Evolutionary conservation across 306 rosid species (phyloP).

Genomic region (Vigna hirtella): DNA sequence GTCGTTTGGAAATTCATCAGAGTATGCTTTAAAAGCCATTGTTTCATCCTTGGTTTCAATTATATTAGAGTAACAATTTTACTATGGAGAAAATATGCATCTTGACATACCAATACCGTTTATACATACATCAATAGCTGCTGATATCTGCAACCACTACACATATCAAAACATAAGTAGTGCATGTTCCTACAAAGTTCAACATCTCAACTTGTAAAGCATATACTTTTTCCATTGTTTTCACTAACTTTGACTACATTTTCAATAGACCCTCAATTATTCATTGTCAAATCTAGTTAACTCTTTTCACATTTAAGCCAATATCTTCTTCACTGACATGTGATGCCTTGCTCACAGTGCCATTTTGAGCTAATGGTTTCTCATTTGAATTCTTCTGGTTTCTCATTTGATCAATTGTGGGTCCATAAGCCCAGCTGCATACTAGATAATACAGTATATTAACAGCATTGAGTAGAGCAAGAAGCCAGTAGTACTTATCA

Average conservation of each 20-base stretch:
- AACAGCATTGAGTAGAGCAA: conserved; percentile 47
- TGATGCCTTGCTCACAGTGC: conserved; percentile 9
- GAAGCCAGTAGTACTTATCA: conserved; percentile 66
- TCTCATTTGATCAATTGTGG: conserved; percentile 49
- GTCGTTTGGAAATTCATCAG: too few species aligned
- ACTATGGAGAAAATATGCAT: background rate
- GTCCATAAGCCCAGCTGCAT: conserved; percentile 74
- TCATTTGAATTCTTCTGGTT: conserved; percentile 17
- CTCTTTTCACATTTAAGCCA: conserved; percentile 33
- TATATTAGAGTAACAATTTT: background rate
- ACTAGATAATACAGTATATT: conserved; percentile 55
- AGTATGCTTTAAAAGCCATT: too few species aligned
- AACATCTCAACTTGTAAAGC: background rate
- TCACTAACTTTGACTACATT: conserved; percentile 20
- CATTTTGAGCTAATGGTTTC: conserved; percentile 28
- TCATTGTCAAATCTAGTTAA: conserved; percentile 19
- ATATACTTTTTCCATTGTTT: background rate
- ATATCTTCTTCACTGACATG: conserved; percentile 6
- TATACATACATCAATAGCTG: background rate
- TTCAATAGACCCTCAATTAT: background rate
- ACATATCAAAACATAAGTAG: background rate
- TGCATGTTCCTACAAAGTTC: background rate
- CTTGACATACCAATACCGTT: background rate
- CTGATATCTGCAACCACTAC: conserved; percentile 2
- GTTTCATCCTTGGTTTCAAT: too few species aligned